Base-by-base conservation (phyloP, 202 grass and related monocot species). In the Dendrocalamus latiflorus region DNA sequence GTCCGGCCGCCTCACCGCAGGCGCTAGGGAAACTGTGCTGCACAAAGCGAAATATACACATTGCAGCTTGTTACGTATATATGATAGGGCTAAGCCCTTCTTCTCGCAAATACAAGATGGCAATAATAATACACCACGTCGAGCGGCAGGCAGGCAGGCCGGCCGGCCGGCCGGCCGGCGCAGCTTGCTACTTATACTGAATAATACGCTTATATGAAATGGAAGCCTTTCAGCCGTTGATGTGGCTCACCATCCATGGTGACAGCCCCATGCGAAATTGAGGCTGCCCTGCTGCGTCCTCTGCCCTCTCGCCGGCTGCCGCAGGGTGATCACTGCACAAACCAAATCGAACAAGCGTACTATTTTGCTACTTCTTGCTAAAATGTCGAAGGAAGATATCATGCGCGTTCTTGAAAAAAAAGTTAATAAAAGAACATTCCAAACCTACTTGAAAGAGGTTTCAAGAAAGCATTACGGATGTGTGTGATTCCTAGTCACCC, bases 211-310 rank as follows among this genome's bases (percentile, higher is more conserved):
- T 65, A 12, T 13, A 70, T n/a, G 68, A 16, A 39, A 17, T 39
- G 16, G 42, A 80, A 44, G 59, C 68, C 49, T 50, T 74, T 86
- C 58, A 90, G 36, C 74, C 38, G 26, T 55, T 83, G 77, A 80
- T 81, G 81, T 91, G 91, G 48, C 79, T 77, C 12, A 86, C 34
- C 94, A 97, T 97, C 94, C 94, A 97, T 17, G 84, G 82, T 17
- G 84, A 87, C 61, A 91, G 50, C 36, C 85, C 91, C 6, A 78
- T 30, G 38, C 85, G 84, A 74, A 54, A 65, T 57, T 77, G 74
- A 14, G 67, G 68, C 77, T 83, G 87, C 47, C 12, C 84, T 60
- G 72, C 67, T 21, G 55, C 70, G 10, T 83, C 78, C 14, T 81
- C 91, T 70, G 74, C 38, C 73, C 77, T 65, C 9, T 66, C 83